Percentiles rank a stretch among this genome's conserved stretches.
Evolutionary conservation across 2,329 filamentous ascomycete genomes (phyloP).

Genomic region (Cladosporium sphaerospermum): DNA sequence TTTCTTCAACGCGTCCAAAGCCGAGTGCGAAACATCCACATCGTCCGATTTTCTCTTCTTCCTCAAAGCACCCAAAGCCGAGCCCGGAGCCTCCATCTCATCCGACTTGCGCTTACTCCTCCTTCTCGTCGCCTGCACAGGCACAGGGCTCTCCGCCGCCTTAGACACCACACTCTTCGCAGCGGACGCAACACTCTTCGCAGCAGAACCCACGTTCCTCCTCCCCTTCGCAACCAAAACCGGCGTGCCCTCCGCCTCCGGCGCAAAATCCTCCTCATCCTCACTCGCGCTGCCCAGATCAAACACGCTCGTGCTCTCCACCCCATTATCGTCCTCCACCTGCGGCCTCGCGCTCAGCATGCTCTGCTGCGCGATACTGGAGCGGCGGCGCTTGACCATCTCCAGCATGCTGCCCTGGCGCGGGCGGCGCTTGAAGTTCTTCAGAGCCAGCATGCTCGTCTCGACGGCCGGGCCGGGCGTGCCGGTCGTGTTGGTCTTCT

Average conservation of each 20-base stretch:
- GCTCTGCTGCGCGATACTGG: slow-evolving; percentile 17
- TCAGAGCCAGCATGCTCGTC: slow-evolving; percentile 42
- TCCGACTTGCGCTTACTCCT: slow-evolving; percentile 26
- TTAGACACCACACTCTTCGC: slow-evolving; percentile 12
- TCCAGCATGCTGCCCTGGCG: slow-evolving; percentile 45
- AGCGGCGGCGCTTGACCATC: slow-evolving; percentile 39
- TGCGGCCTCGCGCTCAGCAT: slow-evolving; percentile 2
- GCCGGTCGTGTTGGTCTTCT: slow-evolving; percentile 8
- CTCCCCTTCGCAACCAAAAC: slow-evolving; percentile 44
- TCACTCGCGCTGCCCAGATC: slow-evolving; percentile 21
- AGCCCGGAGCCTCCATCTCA: slow-evolving; percentile 16
- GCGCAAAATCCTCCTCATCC: slow-evolving; percentile 44
- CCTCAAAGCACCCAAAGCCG: slow-evolving; percentile 16
- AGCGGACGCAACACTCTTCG: slow-evolving; percentile 19
- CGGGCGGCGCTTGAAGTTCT: slow-evolving; percentile 45
- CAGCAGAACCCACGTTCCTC: slow-evolving; percentile 19
- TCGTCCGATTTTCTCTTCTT: slow-evolving; percentile 20
- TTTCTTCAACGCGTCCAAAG: slow-evolving; percentile 16
- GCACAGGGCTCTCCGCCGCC: too few relatives aligned
- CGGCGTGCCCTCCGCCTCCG: slow-evolving; percentile 64
- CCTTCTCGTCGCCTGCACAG: too few relatives aligned
- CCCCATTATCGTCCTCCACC: slow-evolving; percentile 30
- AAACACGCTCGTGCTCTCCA: slow-evolving; percentile 25
- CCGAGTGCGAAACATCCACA: slow-evolving; percentile 16
- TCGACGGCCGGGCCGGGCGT: slow-evolving; percentile 30